A percentile compares a stretch with the other conserved stretches of the same genome.
phyloP scores from a whole-genome alignment of 306 rosid species.

The Lablab purpureus region DNA sequence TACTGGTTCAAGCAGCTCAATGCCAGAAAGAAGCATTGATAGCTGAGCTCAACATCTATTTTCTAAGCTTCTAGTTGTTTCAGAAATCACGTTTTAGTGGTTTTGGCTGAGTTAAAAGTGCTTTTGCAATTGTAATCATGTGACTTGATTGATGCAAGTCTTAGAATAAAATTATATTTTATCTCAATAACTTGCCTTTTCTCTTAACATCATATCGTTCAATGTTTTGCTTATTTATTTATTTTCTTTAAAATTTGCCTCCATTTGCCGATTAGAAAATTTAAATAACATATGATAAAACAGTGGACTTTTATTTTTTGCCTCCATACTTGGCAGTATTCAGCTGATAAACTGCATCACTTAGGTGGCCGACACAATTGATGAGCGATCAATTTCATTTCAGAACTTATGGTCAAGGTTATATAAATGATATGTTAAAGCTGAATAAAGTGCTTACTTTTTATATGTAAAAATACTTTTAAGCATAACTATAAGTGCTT shows the following conservation, averaged over 20 bases:
- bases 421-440: background rate
- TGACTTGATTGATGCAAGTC: constrained; percentile 19
- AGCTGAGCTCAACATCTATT: background rate
- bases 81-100: constrained; percentile 25
- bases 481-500: background rate
- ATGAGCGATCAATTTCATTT: background rate
- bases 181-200: background rate
- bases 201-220: background rate
- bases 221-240: background rate
- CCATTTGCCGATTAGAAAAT: background rate
- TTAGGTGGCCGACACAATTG: background rate
- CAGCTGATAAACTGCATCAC: background rate
- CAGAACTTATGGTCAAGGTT: background rate
- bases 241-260: background rate
- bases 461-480: background rate
- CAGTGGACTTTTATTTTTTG: no score
- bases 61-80: constrained; percentile 19
- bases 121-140: constrained; percentile 38
- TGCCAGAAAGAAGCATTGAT: constrained; percentile 53
- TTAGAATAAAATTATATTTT: constrained; percentile 39
- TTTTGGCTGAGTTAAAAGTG: constrained; percentile 12
- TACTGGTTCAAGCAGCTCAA: constrained; percentile 82
- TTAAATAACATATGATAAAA: background rate
- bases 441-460: background rate
- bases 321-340: background rate